Evolutionary conservation across 2,329 filamentous ascomycete species (phyloP).

Genomic region (Xylariomycetidae sp.): DNA sequence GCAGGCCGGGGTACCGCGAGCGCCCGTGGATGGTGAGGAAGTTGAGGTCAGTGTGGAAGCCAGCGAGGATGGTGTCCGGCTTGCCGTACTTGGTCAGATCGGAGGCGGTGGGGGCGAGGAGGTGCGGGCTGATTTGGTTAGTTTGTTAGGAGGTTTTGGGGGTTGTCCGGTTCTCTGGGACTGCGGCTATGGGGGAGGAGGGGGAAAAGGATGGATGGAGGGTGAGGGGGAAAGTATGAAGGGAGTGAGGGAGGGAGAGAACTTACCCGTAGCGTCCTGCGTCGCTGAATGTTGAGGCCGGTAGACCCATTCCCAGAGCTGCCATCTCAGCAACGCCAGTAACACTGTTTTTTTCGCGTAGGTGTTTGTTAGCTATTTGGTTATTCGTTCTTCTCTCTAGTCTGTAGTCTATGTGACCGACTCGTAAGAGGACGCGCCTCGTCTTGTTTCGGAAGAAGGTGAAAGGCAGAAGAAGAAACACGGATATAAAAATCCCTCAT

Average conservation of each 20-base stretch:
- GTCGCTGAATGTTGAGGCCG: constrained; percentile 47
- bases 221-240: constrained; percentile 1
- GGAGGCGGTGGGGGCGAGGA: constrained; percentile 57
- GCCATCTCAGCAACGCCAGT: constrained; percentile 55
- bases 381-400: constrained; percentile 1
- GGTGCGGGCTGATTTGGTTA: constrained; percentile 54
- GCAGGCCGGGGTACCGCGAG: constrained; percentile 56
- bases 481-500: too few relatives aligned
- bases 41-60: constrained; percentile 62
- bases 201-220: not conserved
- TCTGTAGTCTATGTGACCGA: not conserved
- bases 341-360: constrained; percentile 38
- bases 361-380: constrained; percentile 1
- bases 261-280: constrained; percentile 52
- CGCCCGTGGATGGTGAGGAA: constrained; percentile 62
- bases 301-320: constrained; percentile 51
- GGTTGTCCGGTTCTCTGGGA: constrained; percentile 1
- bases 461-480: too few relatives aligned
- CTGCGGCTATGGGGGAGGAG: not conserved
- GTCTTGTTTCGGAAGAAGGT: too few relatives aligned
- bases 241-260: constrained; percentile 2
- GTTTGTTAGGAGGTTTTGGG: too few relatives aligned
- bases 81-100: constrained; percentile 50
- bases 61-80: constrained; percentile 55
- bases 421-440: too few relatives aligned